Base-by-base conservation (phyloP, 2,329 filamentous ascomycete genomes). In the Ascochyta pisi region DNA sequence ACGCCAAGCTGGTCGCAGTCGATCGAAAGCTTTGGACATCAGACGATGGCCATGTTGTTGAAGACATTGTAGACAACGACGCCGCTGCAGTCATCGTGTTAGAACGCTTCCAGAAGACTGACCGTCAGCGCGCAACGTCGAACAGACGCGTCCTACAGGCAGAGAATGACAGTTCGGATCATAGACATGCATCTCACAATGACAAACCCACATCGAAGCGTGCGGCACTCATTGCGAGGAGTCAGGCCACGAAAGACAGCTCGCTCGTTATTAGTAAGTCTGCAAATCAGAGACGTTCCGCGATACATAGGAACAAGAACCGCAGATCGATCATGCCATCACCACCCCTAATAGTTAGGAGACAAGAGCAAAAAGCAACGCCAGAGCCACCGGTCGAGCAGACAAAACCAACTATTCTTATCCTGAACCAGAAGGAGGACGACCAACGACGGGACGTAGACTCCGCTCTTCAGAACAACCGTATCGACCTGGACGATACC, bases 311-410 rank as follows among this genome's bases (percentile, higher is more conserved):
- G 33, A 54, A 48, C 6, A 60, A 54, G 53, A 47, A 48, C 26
- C 53, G 53, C 19, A 57, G 31, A 19, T 44, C 50, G 1, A 54
- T 48, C 49, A 56, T 56, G 48, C 31, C 43, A 13, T 50, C 50
- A 3, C 46, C 46, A 6, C 50, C 56, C 16, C 53, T 35, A 13
- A 38, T 42, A 15, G 16, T 31, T 10, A 47, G 26, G 23, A 51
- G 29, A 23, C 26, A n/a, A 15, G 46, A 54, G n/a, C 39, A 16
- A 24, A 24, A 10, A 29, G 6, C 19, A 26, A 43, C 47, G 31
- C 24, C 34, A 15, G 42, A 43, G 8, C 9, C 31, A n/a, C 42
- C 31, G 24, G 7, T 29, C 7, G 46, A 50, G 26, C 31, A 50
- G 5, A 41, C 34, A 24, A 38, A 24, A 10, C 19, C 49, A 5